Evolutionary conservation across 1,284 basidiomycete species (phyloP).

Genomic region (Stereum hirsutum): DNA sequence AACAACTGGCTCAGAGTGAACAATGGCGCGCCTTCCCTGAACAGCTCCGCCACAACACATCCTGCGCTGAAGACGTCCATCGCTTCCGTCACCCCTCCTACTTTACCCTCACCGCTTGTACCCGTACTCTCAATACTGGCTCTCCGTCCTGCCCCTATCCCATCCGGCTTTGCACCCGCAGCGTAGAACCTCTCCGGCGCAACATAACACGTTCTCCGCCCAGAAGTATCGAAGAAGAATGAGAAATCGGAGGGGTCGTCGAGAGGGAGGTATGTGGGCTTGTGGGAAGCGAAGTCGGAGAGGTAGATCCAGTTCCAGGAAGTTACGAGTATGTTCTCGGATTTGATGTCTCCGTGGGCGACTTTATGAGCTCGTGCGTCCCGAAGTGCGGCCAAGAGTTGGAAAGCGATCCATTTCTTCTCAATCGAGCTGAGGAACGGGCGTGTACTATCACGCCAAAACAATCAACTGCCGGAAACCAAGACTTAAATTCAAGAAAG

Average conservation of each 20-base stretch:
- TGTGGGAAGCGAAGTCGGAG: conserved; percentile 96
- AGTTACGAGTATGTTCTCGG: conserved; percentile 94
- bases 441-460: conserved; percentile 63
- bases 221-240: conserved; percentile 96
- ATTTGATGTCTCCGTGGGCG: conserved; percentile 96
- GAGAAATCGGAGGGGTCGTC: conserved; percentile 98
- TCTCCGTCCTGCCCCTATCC: conserved; percentile 27
- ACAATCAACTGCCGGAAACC: neutral
- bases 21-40: conserved; percentile 88
- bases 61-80: conserved; percentile 99
- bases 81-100: conserved; percentile 83
- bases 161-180: conserved; percentile 58
- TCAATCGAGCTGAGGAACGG: conserved; percentile 89
- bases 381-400: conserved; percentile 80
- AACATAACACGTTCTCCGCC: conserved; percentile 88
- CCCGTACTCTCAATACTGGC: neutral
- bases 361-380: conserved; percentile 79
- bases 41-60: conserved; percentile 94
- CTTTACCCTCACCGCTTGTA: conserved; percentile 34
- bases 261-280: conserved; percentile 91
- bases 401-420: conserved; percentile 98
- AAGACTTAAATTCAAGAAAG: neutral
- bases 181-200: conserved; percentile 96
- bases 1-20: conserved; percentile 95
- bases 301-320: conserved; percentile 95